Evolutionary conservation across 768 basidiomycete species (phyloP).

Genomic region (Boletus reticuloceps): DNA sequence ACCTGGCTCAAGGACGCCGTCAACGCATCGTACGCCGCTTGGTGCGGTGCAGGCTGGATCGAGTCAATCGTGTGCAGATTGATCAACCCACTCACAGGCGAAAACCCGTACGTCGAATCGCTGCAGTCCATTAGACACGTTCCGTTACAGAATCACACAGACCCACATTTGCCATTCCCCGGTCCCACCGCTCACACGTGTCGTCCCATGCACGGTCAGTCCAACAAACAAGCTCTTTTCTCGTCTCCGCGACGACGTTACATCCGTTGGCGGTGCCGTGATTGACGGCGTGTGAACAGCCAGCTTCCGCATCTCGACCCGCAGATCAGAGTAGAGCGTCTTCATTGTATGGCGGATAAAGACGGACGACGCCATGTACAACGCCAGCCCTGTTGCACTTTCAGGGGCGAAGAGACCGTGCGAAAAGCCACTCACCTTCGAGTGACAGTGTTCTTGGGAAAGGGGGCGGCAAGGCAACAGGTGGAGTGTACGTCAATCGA

Average conservation of each 20-base stretch:
- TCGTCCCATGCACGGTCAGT: constrained; percentile 53
- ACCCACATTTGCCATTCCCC: constrained; percentile 77
- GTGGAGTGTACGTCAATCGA: constrained; percentile 66
- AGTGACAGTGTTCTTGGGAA: constrained; percentile 68
- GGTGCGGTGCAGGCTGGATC: constrained; percentile 76
- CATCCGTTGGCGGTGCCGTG: background rate
- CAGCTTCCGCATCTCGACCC: constrained; percentile 53
- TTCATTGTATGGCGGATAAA: constrained; percentile 74
- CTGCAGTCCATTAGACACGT: constrained; percentile 33
- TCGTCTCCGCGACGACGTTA: constrained; percentile 24
- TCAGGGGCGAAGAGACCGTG: background rate
- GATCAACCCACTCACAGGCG: constrained; percentile 62
- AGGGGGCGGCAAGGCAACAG: constrained; percentile 59
- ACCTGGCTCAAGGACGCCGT: constrained; percentile 31
- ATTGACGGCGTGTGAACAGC: constrained; percentile 23
- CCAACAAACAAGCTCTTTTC: constrained; percentile 60
- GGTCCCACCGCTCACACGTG: constrained; percentile 58
- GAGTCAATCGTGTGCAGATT: constrained; percentile 64
- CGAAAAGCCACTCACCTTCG: constrained; percentile 51
- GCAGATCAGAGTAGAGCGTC: constrained; percentile 67
- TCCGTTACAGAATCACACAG: background rate
- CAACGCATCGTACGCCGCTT: constrained; percentile 65
- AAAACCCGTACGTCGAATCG: constrained; percentile 72
- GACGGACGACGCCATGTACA: constrained; percentile 69
- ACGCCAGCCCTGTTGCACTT: constrained; percentile 52